These are phyloP conservation scores for Cryptococcus sp. DNA, from an alignment of 1,284 basidiomycete genomes.

Conservation along the genomic window DNA sequence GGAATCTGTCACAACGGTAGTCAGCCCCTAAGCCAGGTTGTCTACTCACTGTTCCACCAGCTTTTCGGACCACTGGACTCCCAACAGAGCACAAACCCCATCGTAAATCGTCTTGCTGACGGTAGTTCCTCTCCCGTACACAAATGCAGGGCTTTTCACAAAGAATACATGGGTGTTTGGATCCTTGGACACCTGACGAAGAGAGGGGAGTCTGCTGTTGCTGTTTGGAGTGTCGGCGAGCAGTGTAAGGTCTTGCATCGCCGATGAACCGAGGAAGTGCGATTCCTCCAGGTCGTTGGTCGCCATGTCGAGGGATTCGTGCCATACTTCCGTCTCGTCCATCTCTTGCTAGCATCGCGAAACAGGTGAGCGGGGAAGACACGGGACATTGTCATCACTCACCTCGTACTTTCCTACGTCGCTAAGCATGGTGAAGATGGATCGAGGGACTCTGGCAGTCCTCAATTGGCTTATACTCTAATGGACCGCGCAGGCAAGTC, in stretches of 20 bases:
- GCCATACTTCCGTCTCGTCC: conserved; percentile 9
- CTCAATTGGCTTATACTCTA: not conserved
- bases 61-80: conserved; percentile 2
- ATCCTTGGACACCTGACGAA: conserved; percentile 13
- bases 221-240: not conserved
- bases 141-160: conserved; percentile 12
- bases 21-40: not conserved
- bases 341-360: conserved; percentile 1
- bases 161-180: conserved; percentile 9
- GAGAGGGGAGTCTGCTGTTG: not conserved
- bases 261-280: conserved; percentile 10
- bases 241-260: conserved; percentile 10
- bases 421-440: conserved; percentile 6
- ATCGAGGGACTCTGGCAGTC: not conserved
- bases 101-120: conserved; percentile 6
- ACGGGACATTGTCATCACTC: not conserved
- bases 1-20: conserved; percentile 1
- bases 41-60: conserved; percentile 8
- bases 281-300: conserved; percentile 14
- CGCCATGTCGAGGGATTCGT: conserved; percentile 9
- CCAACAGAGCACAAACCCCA: conserved; percentile 2
- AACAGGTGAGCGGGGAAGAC: not conserved
- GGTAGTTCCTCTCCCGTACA: conserved; percentile 10
- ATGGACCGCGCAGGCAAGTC: no score
- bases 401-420: not conserved